Evolutionary conservation across 2,329 filamentous ascomycete genomes (phyloP).

Genomic region (Colletotrichum spaethianum): DNA sequence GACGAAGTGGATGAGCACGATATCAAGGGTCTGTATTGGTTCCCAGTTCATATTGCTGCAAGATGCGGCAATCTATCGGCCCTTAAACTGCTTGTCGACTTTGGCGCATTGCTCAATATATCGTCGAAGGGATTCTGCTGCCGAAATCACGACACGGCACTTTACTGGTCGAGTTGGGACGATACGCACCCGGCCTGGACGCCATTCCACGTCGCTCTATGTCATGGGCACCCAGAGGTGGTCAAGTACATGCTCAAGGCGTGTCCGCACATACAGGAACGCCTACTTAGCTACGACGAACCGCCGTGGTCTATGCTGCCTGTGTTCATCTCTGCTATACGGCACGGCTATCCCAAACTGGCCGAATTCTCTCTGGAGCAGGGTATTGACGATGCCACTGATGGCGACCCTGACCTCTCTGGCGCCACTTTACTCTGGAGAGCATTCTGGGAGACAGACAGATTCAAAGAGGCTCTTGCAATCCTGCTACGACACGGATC

Average conservation of each 20-base stretch:
- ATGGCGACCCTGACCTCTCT: background rate
- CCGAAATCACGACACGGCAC: background rate
- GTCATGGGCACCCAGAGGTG: background rate
- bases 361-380: background rate
- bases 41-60: constrained; percentile 4
- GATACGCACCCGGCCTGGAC: background rate
- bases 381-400: background rate
- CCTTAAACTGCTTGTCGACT: background rate
- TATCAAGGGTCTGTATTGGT: background rate
- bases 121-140: background rate
- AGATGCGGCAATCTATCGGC: background rate
- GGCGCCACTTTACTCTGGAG: constrained; percentile 3
- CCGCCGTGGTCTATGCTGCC: background rate
- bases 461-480: background rate
- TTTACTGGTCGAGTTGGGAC: background rate
- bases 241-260: background rate
- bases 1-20: background rate
- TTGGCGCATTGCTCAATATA: background rate
- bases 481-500: constrained; percentile 6
- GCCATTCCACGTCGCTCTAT: constrained; percentile 8
- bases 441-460: constrained; percentile 2
- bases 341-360: background rate
- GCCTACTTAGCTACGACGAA: background rate
- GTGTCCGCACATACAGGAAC: constrained; percentile 3
- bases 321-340: background rate